Evolutionary conservation across 306 rosid genomes (phyloP).

Genomic region (Ormosia semicastrata): DNA sequence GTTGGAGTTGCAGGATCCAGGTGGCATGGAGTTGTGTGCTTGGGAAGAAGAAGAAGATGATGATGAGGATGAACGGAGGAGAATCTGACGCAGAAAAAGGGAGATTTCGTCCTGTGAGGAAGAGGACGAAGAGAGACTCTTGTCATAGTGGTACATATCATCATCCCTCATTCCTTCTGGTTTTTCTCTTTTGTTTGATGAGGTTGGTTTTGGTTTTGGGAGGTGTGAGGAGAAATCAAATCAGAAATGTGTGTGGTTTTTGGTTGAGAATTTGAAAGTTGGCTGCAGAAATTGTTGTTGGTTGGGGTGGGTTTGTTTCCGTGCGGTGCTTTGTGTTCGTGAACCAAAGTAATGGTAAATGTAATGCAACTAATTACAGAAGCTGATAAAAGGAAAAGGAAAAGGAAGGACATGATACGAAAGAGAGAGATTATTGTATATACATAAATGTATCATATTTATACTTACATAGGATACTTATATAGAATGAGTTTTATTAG

Average conservation of each 20-base stretch:
- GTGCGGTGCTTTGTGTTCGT: constrained; percentile 14
- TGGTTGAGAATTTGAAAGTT: background rate
- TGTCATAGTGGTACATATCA: constrained; percentile 34
- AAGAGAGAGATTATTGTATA: too few relatives aligned
- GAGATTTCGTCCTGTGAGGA: constrained; percentile 83
- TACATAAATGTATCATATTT: too few relatives aligned
- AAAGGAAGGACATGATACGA: constrained; percentile 23
- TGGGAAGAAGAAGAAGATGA: constrained; percentile 30
- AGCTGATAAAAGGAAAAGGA: background rate
- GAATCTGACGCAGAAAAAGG: constrained; percentile 80
- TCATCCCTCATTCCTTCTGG: constrained; percentile 43
- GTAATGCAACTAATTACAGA: constrained; percentile 26
- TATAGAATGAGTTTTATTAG: too few relatives aligned
- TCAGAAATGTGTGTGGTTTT: background rate
- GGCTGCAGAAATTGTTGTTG: constrained; percentile 14
- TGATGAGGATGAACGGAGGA: constrained; percentile 71
- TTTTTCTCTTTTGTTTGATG: background rate
- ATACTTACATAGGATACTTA: too few relatives aligned
- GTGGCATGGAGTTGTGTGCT: constrained; percentile 8
- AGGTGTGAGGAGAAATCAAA: background rate
- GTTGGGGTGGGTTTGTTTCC: constrained; percentile 15
- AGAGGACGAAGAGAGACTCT: constrained; percentile 28
- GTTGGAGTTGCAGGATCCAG: constrained; percentile 30
- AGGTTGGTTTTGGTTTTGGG: background rate
- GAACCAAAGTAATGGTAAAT: constrained; percentile 25